Base-by-base conservation (phyloP, 2,329 filamentous ascomycete genomes). In the Clonostachys rosea region DNA sequence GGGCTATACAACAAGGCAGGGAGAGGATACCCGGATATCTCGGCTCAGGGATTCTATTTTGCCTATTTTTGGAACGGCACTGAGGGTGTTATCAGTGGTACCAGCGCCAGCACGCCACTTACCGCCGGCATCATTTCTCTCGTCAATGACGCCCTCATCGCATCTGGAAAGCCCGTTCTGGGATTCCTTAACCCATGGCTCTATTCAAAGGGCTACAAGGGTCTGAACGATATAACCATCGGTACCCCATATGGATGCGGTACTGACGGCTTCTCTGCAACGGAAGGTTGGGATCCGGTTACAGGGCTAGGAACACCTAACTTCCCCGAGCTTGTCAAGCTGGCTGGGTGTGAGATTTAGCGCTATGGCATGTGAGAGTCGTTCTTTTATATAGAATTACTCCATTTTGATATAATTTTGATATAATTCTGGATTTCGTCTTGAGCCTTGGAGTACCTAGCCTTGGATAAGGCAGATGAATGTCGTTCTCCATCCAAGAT, bases 171-270 rank as follows among this genome's bases (percentile, higher is more conserved):
- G 53, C 43, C 60, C 2, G 59, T 68, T 3, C 56, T 74, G 14
- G 71, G 72, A 2, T 75, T 74, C 49, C 55, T 74, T 5, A 74
- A 74, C 47, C 70, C 71, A 0, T 66, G 60, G 58, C 53, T 69
- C 40, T 70, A 69, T 53, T 57, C 56, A 41, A 48, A 45, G 39
- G 50, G 53, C 16, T 45, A 50, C 44, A 37, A 43, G 11, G 55
- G 44, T 11, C 47, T 60, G 14, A 52, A 49, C 3, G 56, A 59
- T n/a, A 53, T 59, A 20, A 46, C 48, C 12, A 47, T 44, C 5
- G 57, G 53, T 5, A 36, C 30, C 14, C 47, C 44, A n/a, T 51
- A 49, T 24, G 53, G 48, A 3, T 55, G 53, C 40, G 33, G 49
- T 45, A 47, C 20, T 14, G 30, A 43, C 34, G 50, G 42, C 14